These are phyloP conservation scores for Neurospora sp. DNA, from an alignment of 495 filamentous ascomycete species.

Conservation along the genomic window DNA sequence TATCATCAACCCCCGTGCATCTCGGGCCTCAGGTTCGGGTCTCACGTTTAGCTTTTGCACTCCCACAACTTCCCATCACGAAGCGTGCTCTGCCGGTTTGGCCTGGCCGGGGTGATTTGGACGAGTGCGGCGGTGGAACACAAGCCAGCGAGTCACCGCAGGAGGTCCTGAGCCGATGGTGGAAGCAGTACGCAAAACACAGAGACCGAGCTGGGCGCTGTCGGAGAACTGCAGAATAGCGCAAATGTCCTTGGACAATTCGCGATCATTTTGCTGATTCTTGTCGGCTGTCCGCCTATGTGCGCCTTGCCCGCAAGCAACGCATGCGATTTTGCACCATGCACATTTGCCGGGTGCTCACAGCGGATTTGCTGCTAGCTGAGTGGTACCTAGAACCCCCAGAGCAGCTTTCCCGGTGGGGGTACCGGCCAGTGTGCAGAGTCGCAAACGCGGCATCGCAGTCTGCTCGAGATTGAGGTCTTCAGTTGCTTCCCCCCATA, in stretches of 20 bases:
- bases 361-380: conserved; percentile 15
- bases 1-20: conserved; percentile 6
- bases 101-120: conserved; percentile 2
- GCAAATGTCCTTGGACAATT: conserved; percentile 1
- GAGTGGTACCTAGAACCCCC: conserved; percentile 10
- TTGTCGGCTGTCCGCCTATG: conserved; percentile 1
- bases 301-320: conserved; percentile 2
- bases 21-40: neutral
- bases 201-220: neutral
- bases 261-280: conserved; percentile 3
- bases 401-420: neutral
- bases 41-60: neutral
- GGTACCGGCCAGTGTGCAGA: neutral
- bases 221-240: conserved; percentile 17
- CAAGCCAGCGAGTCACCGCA: conserved; percentile 6
- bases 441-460: conserved; percentile 3
- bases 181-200: neutral
- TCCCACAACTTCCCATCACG: neutral
- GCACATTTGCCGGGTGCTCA: conserved; percentile 3
- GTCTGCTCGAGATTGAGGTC: neutral
- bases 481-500: conserved; percentile 2
- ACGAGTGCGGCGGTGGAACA: neutral
- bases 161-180: conserved; percentile 14
- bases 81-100: conserved; percentile 3
- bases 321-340: conserved; percentile 7